Evolutionary conservation across 805 yeast species (phyloP).

Genomic region (Diddensiella caesifluorescens): DNA sequence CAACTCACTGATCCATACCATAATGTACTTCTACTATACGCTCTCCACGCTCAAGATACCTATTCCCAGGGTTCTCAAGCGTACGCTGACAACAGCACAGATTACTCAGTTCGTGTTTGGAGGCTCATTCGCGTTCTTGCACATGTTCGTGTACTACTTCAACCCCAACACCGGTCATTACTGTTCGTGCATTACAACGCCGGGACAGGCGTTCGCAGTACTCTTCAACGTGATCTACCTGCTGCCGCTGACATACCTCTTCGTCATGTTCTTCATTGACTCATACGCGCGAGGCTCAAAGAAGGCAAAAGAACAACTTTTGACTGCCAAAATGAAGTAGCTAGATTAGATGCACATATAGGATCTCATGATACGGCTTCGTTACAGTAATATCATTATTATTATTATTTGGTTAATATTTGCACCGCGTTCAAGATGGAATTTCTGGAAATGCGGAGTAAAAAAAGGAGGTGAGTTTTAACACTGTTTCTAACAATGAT

Average conservation of each 20-base stretch:
- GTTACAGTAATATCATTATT: no score
- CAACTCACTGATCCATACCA: conserved; percentile 71
- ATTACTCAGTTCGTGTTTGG: conserved; percentile 65
- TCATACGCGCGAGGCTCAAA: conserved; percentile 15
- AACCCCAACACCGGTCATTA: conserved; percentile 42
- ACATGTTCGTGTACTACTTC: conserved; percentile 54
- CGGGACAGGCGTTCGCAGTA: conserved; percentile 60
- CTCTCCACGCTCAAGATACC: conserved; percentile 52
- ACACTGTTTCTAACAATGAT: no score
- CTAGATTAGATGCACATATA: no score
- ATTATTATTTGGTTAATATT: no score
- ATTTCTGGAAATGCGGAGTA: no score
- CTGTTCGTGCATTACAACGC: conserved; percentile 47
- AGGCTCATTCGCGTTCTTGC: conserved; percentile 61
- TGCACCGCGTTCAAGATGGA: no score
- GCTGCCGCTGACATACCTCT: conserved; percentile 61
- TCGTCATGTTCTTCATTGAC: conserved; percentile 60
- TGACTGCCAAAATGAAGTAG: no score
- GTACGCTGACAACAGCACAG: conserved; percentile 59
- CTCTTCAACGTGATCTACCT: conserved; percentile 58
- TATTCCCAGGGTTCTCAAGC: conserved; percentile 54
- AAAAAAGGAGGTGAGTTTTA: no score
- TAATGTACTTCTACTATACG: conserved; percentile 68
- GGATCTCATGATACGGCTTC: no score
- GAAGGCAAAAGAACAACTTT: no score